Conservation (phyloP, 805 yeast genomes). For the Saturnispora quitensis region DNA sequence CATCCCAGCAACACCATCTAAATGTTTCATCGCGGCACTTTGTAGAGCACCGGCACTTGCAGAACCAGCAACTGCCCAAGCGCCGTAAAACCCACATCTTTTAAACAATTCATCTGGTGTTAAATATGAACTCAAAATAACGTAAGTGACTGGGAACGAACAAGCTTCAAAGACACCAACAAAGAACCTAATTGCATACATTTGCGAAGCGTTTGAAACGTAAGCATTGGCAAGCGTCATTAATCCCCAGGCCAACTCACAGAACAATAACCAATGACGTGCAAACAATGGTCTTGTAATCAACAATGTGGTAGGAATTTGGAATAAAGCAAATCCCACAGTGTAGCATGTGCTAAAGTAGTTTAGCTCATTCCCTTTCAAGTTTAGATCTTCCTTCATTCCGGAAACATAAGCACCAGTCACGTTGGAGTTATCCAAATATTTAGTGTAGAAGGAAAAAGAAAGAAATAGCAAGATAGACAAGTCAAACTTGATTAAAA, state of each 20-base stretch:
- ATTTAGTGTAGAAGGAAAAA: constrained; percentile 40
- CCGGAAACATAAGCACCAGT: constrained; percentile 60
- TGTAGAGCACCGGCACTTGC: constrained; percentile 56
- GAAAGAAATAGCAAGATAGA: constrained; percentile 19
- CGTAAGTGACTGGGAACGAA: constrained; percentile 53
- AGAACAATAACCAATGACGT: constrained; percentile 38
- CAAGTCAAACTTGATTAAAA: constrained; percentile 12
- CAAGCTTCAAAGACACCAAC: constrained; percentile 54
- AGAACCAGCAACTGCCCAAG: constrained; percentile 29
- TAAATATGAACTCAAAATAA: constrained; percentile 23
- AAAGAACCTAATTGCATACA: constrained; percentile 51
- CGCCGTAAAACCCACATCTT: constrained; percentile 17
- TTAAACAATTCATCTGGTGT: constrained; percentile 13
- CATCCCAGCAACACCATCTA: constrained; percentile 44
- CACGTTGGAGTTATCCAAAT: constrained; percentile 48
- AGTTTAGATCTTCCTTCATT: constrained; percentile 40
- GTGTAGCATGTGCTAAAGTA: constrained; percentile 22
- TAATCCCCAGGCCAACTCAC: constrained; percentile 39
- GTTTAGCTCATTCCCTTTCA: constrained; percentile 18
- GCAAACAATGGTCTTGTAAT: constrained; percentile 40
- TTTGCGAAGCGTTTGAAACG: constrained; percentile 35
- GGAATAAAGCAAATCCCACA: constrained; percentile 49
- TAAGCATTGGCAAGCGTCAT: constrained; percentile 31
- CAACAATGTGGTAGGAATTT: constrained; percentile 49
- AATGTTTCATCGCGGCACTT: constrained; percentile 38